Conservation (phyloP, 192 early-diverging fungal species). For the Globomyces pollinis-pini region DNA sequence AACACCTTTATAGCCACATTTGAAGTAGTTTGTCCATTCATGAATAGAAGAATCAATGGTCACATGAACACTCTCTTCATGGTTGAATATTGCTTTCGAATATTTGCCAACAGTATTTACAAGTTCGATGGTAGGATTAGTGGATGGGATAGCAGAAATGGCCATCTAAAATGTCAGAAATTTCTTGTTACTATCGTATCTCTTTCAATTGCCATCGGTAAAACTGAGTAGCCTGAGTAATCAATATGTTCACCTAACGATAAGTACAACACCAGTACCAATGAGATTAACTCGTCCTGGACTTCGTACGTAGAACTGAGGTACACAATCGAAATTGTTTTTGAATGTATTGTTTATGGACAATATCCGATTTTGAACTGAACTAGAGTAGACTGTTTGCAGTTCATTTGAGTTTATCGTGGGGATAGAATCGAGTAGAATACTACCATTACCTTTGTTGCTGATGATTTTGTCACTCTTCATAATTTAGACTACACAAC, state of each 20-base stretch:
- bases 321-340: too few species aligned
- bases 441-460: too few species aligned
- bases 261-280: slow-evolving; percentile 30
- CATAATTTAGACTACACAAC: too few species aligned
- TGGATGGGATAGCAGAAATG: neutral
- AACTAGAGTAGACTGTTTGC: too few species aligned
- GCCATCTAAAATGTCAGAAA: slow-evolving; percentile 47
- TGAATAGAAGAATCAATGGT: slow-evolving; percentile 61
- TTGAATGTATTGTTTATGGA: too few species aligned
- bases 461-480: too few species aligned
- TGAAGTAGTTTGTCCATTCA: slow-evolving; percentile 90
- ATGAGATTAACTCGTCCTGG: slow-evolving; percentile 56
- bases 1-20: slow-evolving; percentile 77
- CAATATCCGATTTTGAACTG: too few species aligned
- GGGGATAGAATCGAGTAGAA: too few species aligned
- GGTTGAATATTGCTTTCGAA: slow-evolving; percentile 34
- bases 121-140: slow-evolving; percentile 35
- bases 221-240: slow-evolving; percentile 87
- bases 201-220: slow-evolving; percentile 91
- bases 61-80: too few species aligned
- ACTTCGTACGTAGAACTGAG: too few species aligned
- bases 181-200: too few species aligned
- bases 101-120: slow-evolving; percentile 54
- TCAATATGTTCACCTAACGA: slow-evolving; percentile 84
- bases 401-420: too few species aligned